Evolutionary conservation across 2,329 filamentous ascomycete species (phyloP), one percentile per base, ranked within the genome.

Genomic region (Corniculantispora saksenae): DNA sequence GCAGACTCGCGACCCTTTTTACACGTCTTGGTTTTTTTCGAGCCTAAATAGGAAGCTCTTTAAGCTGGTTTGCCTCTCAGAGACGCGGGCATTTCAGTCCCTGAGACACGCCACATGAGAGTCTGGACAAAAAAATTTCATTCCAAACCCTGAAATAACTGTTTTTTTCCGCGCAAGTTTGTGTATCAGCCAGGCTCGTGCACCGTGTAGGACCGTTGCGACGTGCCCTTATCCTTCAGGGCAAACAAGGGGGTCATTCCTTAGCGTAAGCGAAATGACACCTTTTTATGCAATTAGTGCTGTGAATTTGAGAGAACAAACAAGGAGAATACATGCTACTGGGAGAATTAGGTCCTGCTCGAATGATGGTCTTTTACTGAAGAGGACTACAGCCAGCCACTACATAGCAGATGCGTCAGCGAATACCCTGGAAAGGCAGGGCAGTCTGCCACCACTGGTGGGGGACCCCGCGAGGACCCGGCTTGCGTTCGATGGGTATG

Each of bases 161-260:
- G n/a, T 43, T 54, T 61, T 17, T 43, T 17, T 23, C n/a, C 48
- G 38, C 12, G 27, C 38, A n/a, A n/a, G 12, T 17, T 56, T 48
- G 60, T 63, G 51, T 63, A 63, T 63, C 60, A 63, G 60, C 25
- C 19, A 17, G 51, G 51, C 25, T 40, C 25, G n/a, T 32, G n/a
- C 27, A 23, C 32, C 59, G 27, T 38, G 32, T 12, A 29, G 23
- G 23, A 29, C 21, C 35, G 10, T 38, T 43, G n/a, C 40, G 19
- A 43, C 50, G 45, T 62, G 50, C 59, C 59, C 48, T 54, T 32
- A 54, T 61, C 50, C 59, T 45, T 43, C 32, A 61, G 59, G 32
- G 50, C 50, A 61, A 47, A 47, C 35, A 35, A 32, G 32, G 48
- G 59, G 38, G 35, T 29, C 35, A 19, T 61, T 51, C n/a, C 13